Base-by-base conservation (phyloP, 2,329 filamentous ascomycete genomes). In the Colletotrichum orbiculare region DNA sequence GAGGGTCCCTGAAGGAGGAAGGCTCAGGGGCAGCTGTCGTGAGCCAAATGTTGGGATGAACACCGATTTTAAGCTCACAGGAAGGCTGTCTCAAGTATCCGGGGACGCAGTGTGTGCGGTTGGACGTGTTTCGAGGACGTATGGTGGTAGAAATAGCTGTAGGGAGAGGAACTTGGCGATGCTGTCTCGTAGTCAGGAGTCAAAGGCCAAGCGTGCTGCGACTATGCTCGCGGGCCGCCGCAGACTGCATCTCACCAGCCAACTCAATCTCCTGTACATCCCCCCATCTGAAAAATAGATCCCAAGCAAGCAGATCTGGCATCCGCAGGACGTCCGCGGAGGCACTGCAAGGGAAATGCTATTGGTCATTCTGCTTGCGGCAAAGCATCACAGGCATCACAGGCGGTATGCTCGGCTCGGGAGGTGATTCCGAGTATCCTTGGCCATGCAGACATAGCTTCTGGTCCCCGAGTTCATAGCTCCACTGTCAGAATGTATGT, bases 21-120 rank as follows among this genome's bases (percentile, higher is more conserved):
- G 12, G n/a, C 11, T 63, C 15, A 15, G 46, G 37, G 37, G 17
- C 25, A 48, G 55, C 49, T 50, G 25, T 37, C 46, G 39, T 41
- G 45, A 50, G 41, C 58, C 46, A 52, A n/a, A 25, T n/a, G n/a
- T 17, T 65, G 33, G 39, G 62, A 65, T 6, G 57, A 53, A 56
- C 45, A 12, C 8, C 33, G 33, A 43, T 6, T 33, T 37, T 33
- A 37, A 15, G 59, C 12, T 17, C 33, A 15, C 33, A 12, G 11
- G n/a, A 11, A 17, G 39, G 11, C 34, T 47, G 38, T 12, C 4
- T 8, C n/a, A n/a, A 41, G 33, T 12, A 15, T 8, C 15, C 52
- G 63, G 53, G 63, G 63, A 66, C 52, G 58, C 53, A 63, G 2
- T 8, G 7, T 10, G 39, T 5, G 35, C 39, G 49, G 38, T 55